Base-by-base conservation (phyloP, 768 basidiomycete species). In the Phlebiopsis gigantea region DNA sequence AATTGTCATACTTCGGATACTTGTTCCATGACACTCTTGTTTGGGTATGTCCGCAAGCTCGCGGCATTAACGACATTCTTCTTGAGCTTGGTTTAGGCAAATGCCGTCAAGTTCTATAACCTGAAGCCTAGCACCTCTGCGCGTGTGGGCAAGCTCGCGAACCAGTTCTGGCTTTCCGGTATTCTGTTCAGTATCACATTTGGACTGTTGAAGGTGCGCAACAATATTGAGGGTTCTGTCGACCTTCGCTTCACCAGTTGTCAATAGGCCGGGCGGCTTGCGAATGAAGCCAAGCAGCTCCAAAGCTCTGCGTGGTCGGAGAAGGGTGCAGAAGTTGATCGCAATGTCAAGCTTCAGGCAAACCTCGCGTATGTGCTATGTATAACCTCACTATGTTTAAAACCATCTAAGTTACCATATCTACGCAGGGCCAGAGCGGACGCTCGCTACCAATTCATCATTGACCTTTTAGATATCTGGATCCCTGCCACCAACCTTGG, bases 1-100 rank as follows among this genome's bases (percentile, higher is more conserved):
- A 98, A 70, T 68, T 98, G 17, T 81, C 82, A 2, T 98, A 98
- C 76, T 93, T 92, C 60, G 87, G 85, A 2, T 99, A 91, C 71
- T 80, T 97, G 45, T 69, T 83, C 9, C 83, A 88, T 64, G 97
- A 99, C 69, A 80, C 83, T 48, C 66, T 97, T 58, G 75, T 88
- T 63, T 99, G 93, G 93, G 93, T 94, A 66, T 59, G 85, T 66
- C 49, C 19, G 10, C 56, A 43, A 42, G 44, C 46, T 31, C 21
- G 31, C 14, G 26, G 2, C 46, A 14, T 48, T 12, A 29, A 15
- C 24, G 53, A 51, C 30, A 24, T 41, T 9, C 47, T 21, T 34
- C 21, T 48, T 19, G 15, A 24, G 21, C 21, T 34, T 47, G 45
- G 28, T 42, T 30, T 63, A 89, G 87, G 85, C 84, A 15, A 83